Conservation (phyloP, 177 flowering plant species). For the Vitis hybrid region DNA sequence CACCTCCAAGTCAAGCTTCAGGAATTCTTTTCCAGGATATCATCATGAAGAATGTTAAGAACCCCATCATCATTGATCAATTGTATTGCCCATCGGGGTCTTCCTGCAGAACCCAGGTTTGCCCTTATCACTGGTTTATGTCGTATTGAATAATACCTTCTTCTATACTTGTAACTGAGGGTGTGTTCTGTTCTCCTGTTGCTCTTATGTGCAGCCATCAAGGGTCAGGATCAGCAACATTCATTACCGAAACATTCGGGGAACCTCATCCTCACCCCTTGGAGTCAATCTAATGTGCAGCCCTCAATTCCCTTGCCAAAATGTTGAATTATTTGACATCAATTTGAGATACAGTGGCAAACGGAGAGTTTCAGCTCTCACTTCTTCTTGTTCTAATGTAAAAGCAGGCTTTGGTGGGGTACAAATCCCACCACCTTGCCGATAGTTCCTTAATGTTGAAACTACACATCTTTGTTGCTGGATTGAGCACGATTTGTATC, state of each 20-base stretch:
- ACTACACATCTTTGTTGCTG: neutral
- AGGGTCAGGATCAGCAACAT: constrained; percentile 36
- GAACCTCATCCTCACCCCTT: constrained; percentile 26
- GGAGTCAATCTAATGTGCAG: constrained; percentile 38
- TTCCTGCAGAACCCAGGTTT: neutral
- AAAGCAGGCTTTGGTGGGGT: constrained; percentile 8
- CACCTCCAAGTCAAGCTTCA: constrained; percentile 37
- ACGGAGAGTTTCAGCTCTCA: neutral
- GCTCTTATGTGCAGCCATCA: constrained; percentile 27
- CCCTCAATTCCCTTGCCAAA: constrained; percentile 26
- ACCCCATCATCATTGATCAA: constrained; percentile 67
- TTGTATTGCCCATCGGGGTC: constrained; percentile 20
- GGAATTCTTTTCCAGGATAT: constrained; percentile 40
- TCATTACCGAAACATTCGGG: constrained; percentile 27
- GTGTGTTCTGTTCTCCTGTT: neutral
- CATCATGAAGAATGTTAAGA: constrained; percentile 43
- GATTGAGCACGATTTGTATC: neutral
- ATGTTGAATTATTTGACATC: constrained; percentile 25
- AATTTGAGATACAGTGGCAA: constrained; percentile 21
- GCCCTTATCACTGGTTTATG: neutral
- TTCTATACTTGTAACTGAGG: neutral
- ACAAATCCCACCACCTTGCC: constrained; percentile 26
- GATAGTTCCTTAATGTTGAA: neutral
- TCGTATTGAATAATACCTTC: no score
- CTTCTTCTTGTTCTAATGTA: constrained; percentile 21